These are phyloP conservation scores for Vicia sativa DNA, from an alignment of 306 rosid genomes.

Conservation along the genomic window DNA sequence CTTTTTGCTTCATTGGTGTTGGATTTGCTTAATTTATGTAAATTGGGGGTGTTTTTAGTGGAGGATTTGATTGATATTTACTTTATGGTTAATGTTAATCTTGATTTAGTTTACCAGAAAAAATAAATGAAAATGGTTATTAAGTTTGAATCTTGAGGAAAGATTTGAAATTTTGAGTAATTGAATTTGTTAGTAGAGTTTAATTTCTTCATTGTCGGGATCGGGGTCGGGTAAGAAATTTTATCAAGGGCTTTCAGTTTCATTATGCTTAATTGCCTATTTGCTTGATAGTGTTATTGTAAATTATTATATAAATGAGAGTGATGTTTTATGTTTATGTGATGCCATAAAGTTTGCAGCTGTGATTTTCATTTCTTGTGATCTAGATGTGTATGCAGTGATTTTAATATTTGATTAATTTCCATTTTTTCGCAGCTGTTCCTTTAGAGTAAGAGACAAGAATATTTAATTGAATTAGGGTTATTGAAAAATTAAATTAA, in stretches of 20 bases:
- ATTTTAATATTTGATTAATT: conserved; percentile 40
- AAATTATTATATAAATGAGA: not conserved
- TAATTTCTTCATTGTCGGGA: too few relatives aligned
- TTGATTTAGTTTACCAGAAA: not conserved
- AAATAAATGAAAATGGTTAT: conserved; percentile 1
- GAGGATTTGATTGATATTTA: not conserved
- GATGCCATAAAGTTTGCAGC: not conserved
- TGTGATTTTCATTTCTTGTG: conserved; percentile 22
- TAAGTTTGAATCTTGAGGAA: conserved; percentile 20
- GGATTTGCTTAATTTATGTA: conserved; percentile 24
- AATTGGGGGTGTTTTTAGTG: not conserved
- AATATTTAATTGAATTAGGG: conserved; percentile 30
- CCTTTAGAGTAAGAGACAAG: conserved; percentile 38
- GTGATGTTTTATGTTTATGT: conserved; percentile 21
- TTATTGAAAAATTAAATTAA: conserved; percentile 20
- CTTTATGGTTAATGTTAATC: not conserved
- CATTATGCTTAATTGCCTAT: conserved; percentile 11
- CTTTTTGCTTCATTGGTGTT: conserved; percentile 13
- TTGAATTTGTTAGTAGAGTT: too few relatives aligned
- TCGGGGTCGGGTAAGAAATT: too few relatives aligned
- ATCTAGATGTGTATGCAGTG: not conserved
- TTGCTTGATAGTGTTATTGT: not conserved
- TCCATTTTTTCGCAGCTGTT: conserved; percentile 43
- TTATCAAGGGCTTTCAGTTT: conserved; percentile 17
- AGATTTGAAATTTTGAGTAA: not conserved